Percentiles rank a stretch among this genome's conserved stretches.
Evolutionary conservation across 78 protist species (phyloP).

Genomic region (Cyanophora paradoxa): DNA sequence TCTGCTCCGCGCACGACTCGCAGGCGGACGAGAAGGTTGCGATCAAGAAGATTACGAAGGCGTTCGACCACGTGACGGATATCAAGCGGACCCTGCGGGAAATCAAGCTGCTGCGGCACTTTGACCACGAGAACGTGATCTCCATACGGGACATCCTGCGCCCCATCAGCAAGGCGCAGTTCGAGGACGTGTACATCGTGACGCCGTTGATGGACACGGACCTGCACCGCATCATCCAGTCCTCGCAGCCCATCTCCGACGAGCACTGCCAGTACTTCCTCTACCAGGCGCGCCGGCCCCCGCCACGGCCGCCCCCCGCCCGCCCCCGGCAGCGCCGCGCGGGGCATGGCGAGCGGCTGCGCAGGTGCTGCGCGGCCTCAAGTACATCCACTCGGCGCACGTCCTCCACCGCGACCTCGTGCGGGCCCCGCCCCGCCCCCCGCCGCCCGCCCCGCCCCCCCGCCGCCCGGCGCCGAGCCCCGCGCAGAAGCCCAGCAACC

Average conservation of each 20-base stretch:
- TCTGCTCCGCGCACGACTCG: background rate
- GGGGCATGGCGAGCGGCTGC: background rate
- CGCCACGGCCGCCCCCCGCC: background rate
- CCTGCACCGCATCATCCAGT: conserved; percentile 77
- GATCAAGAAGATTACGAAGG: conserved; percentile 85
- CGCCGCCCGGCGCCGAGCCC: background rate
- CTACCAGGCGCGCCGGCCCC: too few species aligned
- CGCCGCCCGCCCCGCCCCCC: background rate
- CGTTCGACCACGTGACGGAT: conserved; percentile 80
- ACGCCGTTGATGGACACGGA: conserved; percentile 95
- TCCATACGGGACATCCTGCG: conserved; percentile 24
- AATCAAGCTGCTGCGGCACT: conserved; percentile 69
- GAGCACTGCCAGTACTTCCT: conserved; percentile 93
- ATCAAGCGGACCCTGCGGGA: conserved; percentile 93
- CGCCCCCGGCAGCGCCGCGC: too few species aligned
- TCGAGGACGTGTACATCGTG: conserved; percentile 47
- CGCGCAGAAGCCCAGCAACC: conserved; percentile 86
- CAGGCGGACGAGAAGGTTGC: conserved; percentile 61
- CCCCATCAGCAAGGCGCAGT: background rate
- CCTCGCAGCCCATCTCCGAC: conserved; percentile 75
- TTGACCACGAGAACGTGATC: conserved; percentile 64
- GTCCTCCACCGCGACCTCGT: conserved; percentile 87
- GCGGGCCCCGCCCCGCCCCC: background rate
- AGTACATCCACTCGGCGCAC: conserved; percentile 90
- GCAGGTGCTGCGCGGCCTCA: conserved; percentile 51